Evolutionary conservation across 768 basidiomycete species (phyloP).

Genomic region (Termitomyces heimii): DNA sequence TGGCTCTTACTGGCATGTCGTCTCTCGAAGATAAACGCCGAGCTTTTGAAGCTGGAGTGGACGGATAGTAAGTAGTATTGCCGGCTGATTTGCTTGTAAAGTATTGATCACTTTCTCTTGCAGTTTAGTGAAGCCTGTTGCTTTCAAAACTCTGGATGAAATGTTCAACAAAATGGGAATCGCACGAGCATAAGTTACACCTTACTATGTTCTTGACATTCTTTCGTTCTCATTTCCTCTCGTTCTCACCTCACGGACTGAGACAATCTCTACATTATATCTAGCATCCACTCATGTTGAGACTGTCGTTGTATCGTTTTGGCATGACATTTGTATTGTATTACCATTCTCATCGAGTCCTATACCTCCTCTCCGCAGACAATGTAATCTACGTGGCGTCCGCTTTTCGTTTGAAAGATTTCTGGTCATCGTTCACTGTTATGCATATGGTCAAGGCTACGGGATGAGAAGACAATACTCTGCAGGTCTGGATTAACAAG

Average conservation of each 20-base stretch:
- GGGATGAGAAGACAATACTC: too few relatives aligned
- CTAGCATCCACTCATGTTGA: not conserved
- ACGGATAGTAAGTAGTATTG: slow-evolving; percentile 85
- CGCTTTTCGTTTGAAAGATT: not conserved
- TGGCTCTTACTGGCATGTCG: slow-evolving; percentile 92
- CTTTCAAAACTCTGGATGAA: slow-evolving; percentile 84
- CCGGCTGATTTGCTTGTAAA: too few relatives aligned
- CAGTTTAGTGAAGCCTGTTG: slow-evolving; percentile 92
- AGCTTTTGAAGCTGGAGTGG: slow-evolving; percentile 90
- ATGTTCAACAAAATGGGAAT: slow-evolving; percentile 74
- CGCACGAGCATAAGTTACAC: slow-evolving; percentile 13
- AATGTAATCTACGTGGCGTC: not conserved
- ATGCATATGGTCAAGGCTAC: not conserved
- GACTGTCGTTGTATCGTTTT: not conserved
- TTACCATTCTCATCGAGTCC: not conserved
- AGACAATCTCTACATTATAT: not conserved
- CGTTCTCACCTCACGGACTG: not conserved
- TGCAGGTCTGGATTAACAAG: too few relatives aligned
- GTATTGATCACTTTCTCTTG: not conserved
- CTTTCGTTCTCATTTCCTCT: not conserved
- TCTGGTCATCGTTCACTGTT: too few relatives aligned
- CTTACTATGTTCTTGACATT: slow-evolving; percentile 2
- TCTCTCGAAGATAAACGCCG: slow-evolving; percentile 87
- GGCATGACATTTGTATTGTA: not conserved
- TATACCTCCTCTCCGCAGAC: not conserved